phyloP scores from a whole-genome alignment of 768 basidiomycete genomes.

The Sarcomyxa edulis region DNA sequence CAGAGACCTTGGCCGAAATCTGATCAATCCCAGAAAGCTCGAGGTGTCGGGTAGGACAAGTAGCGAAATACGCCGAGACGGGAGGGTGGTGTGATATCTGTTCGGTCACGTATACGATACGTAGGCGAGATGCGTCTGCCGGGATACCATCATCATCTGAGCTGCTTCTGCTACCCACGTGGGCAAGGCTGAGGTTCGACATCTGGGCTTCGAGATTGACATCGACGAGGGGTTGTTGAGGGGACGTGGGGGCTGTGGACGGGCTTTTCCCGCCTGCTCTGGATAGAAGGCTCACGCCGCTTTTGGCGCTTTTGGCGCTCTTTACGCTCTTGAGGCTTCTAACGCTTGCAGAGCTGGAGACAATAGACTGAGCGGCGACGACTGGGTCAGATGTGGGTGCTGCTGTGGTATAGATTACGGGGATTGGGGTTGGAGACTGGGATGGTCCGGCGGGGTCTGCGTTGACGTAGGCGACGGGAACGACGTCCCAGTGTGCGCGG shows the following conservation, averaged over 20 bases:
- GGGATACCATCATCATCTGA: constrained; percentile 11
- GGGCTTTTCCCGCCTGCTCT: constrained; percentile 42
- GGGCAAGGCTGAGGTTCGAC: constrained; percentile 55
- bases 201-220: constrained; percentile 47
- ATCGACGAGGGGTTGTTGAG: constrained; percentile 33
- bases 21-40: constrained; percentile 85
- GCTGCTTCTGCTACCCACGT: constrained; percentile 20
- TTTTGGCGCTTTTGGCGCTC: constrained; percentile 57
- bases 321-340: constrained; percentile 54
- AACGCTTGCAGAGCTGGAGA: constrained; percentile 32
- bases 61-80: constrained; percentile 77
- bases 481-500: constrained; percentile 80
- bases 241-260: constrained; percentile 52
- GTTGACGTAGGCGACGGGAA: constrained; percentile 53
- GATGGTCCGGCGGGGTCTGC: constrained; percentile 41
- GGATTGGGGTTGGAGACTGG: constrained; percentile 40
- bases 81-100: constrained; percentile 98
- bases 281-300: constrained; percentile 50
- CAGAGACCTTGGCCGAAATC: constrained; percentile 87
- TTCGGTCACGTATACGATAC: constrained; percentile 82
- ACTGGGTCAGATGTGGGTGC: constrained; percentile 18
- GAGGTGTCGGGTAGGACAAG: constrained; percentile 68
- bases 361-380: constrained; percentile 8
- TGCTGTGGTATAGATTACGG: constrained; percentile 31
- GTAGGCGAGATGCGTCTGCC: constrained; percentile 19